Evolutionary conservation across 2,329 filamentous ascomycete genomes (phyloP).

Genomic region (Plectosphaerella plurivora): DNA sequence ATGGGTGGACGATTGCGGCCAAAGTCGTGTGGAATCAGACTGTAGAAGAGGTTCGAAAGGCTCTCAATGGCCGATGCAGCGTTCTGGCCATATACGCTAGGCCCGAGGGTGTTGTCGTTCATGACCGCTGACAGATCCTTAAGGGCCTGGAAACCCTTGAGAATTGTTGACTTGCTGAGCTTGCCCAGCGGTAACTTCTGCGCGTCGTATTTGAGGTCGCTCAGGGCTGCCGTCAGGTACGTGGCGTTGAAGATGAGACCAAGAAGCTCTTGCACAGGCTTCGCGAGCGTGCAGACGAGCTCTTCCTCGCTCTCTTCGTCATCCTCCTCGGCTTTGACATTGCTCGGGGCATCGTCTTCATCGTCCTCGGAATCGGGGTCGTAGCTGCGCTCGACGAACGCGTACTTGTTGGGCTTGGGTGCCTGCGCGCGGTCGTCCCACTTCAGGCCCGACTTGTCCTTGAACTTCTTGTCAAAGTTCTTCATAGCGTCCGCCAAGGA

Average conservation of each 20-base stretch:
- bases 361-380: constrained; percentile 62
- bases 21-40: constrained; percentile 76
- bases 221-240: constrained; percentile 65
- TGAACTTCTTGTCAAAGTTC: constrained; percentile 58
- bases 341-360: constrained; percentile 28
- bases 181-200: constrained; percentile 81
- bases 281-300: constrained; percentile 48
- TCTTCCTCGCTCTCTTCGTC: constrained; percentile 21
- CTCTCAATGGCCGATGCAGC: constrained; percentile 45
- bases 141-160: constrained; percentile 68
- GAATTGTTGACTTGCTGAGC: constrained; percentile 73
- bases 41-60: constrained; percentile 76
- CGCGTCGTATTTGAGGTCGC: constrained; percentile 64
- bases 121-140: constrained; percentile 70
- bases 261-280: constrained; percentile 64
- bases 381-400: constrained; percentile 76
- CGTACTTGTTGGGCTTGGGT: constrained; percentile 67
- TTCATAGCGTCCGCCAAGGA: constrained; percentile 37
- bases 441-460: constrained; percentile 51
- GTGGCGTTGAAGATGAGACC: constrained; percentile 77
- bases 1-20: constrained; percentile 69
- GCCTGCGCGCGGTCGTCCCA: constrained; percentile 50
- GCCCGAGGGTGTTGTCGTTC: constrained; percentile 44
- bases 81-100: constrained; percentile 32
- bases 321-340: constrained; percentile 27